phyloP scores from a whole-genome alignment of 2,329 filamentous ascomycete species.

The Colletotrichum phormii region DNA sequence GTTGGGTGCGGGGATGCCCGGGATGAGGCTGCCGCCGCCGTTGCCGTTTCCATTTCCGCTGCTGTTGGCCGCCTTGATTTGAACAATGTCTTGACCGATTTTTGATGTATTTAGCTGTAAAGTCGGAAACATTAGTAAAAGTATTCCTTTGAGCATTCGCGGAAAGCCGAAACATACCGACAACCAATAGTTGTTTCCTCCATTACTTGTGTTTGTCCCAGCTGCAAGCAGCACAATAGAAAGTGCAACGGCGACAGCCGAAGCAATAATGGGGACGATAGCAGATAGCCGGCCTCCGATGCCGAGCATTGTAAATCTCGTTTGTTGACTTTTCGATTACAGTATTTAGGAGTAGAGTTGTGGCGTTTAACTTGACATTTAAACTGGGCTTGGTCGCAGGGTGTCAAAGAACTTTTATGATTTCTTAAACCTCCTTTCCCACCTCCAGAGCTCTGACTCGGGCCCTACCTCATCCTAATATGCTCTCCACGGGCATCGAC shows the following conservation, averaged over 20 bases:
- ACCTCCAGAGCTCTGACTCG: background rate
- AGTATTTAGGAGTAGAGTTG: background rate
- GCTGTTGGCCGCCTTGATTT: conserved; percentile 28
- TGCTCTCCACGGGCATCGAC: conserved; percentile 18
- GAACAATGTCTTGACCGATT: conserved; percentile 36
- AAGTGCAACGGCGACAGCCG: conserved; percentile 51
- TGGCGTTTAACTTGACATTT: background rate
- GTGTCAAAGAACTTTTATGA: background rate
- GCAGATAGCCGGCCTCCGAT: conserved; percentile 30
- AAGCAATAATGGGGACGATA: conserved; percentile 26
- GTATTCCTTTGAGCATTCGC: fast-evolving
- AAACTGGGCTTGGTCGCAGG: background rate
- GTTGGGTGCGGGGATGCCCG: background rate
- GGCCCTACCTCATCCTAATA: conserved; percentile 22
- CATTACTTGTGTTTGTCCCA: conserved; percentile 23
- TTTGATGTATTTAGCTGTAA: conserved; percentile 38
- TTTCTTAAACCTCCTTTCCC: background rate
- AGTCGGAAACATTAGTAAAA: background rate
- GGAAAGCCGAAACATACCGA: background rate
- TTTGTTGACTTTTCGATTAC: background rate
- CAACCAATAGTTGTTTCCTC: conserved; percentile 30
- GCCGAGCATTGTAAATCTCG: conserved; percentile 14
- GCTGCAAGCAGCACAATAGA: conserved; percentile 25
- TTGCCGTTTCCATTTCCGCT: conserved; percentile 19
- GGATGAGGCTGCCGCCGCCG: conserved; percentile 11